Evolutionary conservation across 495 filamentous ascomycete species (phyloP).

Genomic region (Sordaria brevicollis): DNA sequence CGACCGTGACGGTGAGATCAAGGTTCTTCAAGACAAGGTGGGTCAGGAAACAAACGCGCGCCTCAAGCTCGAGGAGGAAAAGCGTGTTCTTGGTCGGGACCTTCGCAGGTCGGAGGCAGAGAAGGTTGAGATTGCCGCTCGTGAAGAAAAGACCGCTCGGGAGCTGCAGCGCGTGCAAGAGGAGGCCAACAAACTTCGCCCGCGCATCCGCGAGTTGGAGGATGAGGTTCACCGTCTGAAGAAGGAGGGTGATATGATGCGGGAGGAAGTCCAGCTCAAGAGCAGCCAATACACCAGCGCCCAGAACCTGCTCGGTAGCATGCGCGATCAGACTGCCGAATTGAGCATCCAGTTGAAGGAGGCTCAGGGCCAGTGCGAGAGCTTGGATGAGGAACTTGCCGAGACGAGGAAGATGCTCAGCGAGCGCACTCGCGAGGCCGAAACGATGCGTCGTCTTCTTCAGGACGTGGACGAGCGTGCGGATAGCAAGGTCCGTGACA

Average conservation of each 20-base stretch:
- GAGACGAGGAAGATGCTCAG: constrained; percentile 81
- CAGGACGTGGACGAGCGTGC: constrained; percentile 77
- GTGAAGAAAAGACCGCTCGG: constrained; percentile 52
- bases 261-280: constrained; percentile 77
- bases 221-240: constrained; percentile 54
- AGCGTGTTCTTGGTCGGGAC: constrained; percentile 59
- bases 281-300: constrained; percentile 75
- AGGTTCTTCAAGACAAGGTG: constrained; percentile 63
- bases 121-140: constrained; percentile 63
- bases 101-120: constrained; percentile 64
- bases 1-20: constrained; percentile 69
- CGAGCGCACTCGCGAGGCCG: constrained; percentile 87
- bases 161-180: constrained; percentile 64
- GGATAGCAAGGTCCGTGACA: constrained; percentile 71
- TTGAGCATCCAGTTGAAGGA: constrained; percentile 91
- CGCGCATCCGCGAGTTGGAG: constrained; percentile 59
- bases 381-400: constrained; percentile 83
- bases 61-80: constrained; percentile 65
- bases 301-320: constrained; percentile 75
- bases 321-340: constrained; percentile 86
- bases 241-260: constrained; percentile 53
- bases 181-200: constrained; percentile 52
- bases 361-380: constrained; percentile 68
- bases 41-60: constrained; percentile 62
- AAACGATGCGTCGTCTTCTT: constrained; percentile 86